Conservation (phyloP, 164 flowering plant genomes). For the Pachysandra terminalis region DNA sequence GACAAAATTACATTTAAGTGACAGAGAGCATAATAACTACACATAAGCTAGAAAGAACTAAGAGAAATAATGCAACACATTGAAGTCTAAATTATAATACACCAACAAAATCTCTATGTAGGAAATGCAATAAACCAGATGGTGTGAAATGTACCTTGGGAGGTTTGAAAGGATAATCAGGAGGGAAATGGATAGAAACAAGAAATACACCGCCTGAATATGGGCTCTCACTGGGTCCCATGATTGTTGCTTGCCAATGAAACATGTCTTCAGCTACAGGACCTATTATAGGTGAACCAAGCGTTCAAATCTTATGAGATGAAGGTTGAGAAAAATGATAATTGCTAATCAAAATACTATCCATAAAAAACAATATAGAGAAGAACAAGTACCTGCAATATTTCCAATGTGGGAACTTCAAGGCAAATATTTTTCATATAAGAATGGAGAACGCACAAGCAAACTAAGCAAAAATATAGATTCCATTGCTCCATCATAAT, state of each 20-base stretch:
- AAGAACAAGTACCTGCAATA: too few species aligned
- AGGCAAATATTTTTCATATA: not conserved
- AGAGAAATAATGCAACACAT: not conserved
- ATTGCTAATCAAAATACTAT: not conserved
- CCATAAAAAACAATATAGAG: not conserved
- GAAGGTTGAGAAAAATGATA: not conserved
- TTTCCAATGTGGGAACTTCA: not conserved
- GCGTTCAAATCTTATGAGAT: too few species aligned
- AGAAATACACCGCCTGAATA: conserved; percentile 46
- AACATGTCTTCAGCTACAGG: conserved; percentile 48
- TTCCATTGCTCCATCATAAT: not conserved
- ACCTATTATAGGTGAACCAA: conserved; percentile 6
- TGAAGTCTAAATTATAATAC: not conserved
- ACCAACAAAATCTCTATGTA: conserved; percentile 15
- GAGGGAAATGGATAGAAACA: conserved; percentile 43
- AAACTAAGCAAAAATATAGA: not conserved
- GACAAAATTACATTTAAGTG: not conserved
- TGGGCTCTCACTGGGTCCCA: conserved; percentile 56
- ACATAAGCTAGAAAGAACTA: not conserved
- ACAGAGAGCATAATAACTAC: not conserved
- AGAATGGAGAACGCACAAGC: too few species aligned
- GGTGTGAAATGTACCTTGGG: conserved; percentile 31
- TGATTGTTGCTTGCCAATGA: conserved; percentile 54
- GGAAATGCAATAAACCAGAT: not conserved
- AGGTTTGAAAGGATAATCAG: conserved; percentile 50